Conservation (phyloP, 192 early-diverging fungal genomes). For the Kickxella alabastrina region DNA sequence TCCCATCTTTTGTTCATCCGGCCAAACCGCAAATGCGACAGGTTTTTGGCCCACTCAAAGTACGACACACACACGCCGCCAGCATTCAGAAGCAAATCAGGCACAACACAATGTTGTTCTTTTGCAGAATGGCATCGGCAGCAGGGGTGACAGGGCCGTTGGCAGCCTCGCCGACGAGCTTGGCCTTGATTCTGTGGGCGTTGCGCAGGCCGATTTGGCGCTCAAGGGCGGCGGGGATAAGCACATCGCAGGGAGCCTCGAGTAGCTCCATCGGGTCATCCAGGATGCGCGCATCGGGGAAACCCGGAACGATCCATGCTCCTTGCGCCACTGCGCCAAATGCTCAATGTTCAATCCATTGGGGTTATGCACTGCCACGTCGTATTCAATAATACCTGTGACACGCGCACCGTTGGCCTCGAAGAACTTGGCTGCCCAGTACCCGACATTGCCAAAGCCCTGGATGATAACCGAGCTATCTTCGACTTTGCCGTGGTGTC, state of each 20-base stretch:
- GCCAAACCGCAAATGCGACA: slow-evolving; percentile 79
- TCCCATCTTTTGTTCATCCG: slow-evolving; percentile 85
- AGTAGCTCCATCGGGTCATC: slow-evolving; percentile 55
- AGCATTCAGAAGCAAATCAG: slow-evolving; percentile 75
- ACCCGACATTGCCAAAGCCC: slow-evolving; percentile 84
- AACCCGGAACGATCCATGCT: slow-evolving; percentile 68
- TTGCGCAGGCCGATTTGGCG: slow-evolving; percentile 74
- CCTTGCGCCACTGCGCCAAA: slow-evolving; percentile 59
- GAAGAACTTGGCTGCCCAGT: slow-evolving; percentile 81
- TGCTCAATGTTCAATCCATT: slow-evolving; percentile 65
- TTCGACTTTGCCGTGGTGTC: slow-evolving; percentile 56
- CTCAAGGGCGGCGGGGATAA: slow-evolving; percentile 80
- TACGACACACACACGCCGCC: slow-evolving; percentile 84
- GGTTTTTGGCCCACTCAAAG: slow-evolving; percentile 81
- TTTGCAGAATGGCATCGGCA: slow-evolving; percentile 63
- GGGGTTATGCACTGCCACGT: slow-evolving; percentile 61
- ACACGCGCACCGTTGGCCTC: slow-evolving; percentile 74
- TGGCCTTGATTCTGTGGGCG: slow-evolving; percentile 69
- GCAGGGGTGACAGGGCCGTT: slow-evolving; percentile 76
- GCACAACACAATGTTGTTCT: slow-evolving; percentile 63
- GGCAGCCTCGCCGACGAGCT: slow-evolving; percentile 77
- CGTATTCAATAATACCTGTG: slow-evolving; percentile 68
- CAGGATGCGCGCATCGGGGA: slow-evolving; percentile 58
- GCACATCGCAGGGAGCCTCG: slow-evolving; percentile 75
- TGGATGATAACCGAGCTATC: slow-evolving; percentile 69